These are phyloP conservation scores for Wickerhamomyces hampshirensis DNA, from an alignment of 805 yeast genomes.

Conservation along the genomic window DNA sequence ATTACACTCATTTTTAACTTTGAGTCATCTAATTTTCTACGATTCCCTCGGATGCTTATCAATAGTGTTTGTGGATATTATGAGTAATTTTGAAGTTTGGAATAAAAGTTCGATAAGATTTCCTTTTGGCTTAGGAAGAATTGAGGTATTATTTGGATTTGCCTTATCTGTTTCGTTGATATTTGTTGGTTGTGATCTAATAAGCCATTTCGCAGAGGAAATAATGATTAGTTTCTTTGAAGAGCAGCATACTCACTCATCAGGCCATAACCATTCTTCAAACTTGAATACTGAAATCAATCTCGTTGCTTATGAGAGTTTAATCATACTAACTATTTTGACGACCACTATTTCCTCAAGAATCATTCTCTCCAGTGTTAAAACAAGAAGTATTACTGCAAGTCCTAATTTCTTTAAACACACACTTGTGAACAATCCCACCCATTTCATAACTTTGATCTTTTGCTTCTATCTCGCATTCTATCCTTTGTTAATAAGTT, in stretches of 20 bases:
- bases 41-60: conserved; percentile 76
- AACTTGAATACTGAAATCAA: conserved; percentile 17
- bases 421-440: conserved; percentile 23
- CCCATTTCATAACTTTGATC: conserved; percentile 39
- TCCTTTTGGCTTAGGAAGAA: conserved; percentile 92
- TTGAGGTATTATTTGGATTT: conserved; percentile 84
- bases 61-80: conserved; percentile 65
- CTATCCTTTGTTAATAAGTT: conserved; percentile 28
- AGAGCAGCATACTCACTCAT: conserved; percentile 7
- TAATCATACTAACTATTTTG: conserved; percentile 21
- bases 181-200: conserved; percentile 86
- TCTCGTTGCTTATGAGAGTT: conserved; percentile 26
- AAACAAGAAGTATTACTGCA: neutral
- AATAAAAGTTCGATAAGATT: conserved; percentile 70
- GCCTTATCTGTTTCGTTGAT: conserved; percentile 79
- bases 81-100: conserved; percentile 95
- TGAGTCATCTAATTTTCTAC: conserved; percentile 84
- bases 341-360: conserved; percentile 33
- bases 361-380: conserved; percentile 3
- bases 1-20: conserved; percentile 60
- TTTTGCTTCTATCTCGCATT: conserved; percentile 37
- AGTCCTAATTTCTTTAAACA: conserved; percentile 7
- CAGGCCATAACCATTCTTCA: conserved; percentile 25
- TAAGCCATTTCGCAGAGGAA: conserved; percentile 86
- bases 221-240: conserved; percentile 27